phyloP scores from a whole-genome alignment of 805 yeast species.

The Tanozyma kutaoensis region DNA sequence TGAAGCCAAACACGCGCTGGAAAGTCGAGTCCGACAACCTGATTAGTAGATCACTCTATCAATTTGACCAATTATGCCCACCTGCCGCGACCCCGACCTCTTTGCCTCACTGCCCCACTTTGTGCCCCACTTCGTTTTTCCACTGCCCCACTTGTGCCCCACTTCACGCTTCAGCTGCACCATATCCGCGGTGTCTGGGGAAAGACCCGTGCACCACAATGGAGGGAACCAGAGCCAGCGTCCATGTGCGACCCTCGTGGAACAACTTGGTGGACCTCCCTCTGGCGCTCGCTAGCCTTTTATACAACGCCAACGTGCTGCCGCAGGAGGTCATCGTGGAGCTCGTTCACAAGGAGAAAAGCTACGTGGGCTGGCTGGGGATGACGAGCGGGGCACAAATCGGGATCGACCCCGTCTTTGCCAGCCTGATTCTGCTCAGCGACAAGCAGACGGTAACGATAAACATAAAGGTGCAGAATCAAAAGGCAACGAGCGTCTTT shows the following conservation, averaged over 20 bases:
- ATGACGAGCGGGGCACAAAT: slow-evolving; percentile 25
- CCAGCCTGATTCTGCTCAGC: slow-evolving; percentile 31
- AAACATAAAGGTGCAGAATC: slow-evolving; percentile 32
- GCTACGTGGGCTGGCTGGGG: slow-evolving; percentile 60
- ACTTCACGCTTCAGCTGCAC: background rate
- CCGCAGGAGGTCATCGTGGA: slow-evolving; percentile 49
- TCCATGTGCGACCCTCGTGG: slow-evolving; percentile 19
- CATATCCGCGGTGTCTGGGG: background rate
- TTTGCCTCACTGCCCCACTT: background rate
- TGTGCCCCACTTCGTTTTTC: background rate
- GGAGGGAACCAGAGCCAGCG: slow-evolving; percentile 21
- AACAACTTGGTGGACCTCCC: slow-evolving; percentile 47
- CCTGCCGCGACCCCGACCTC: background rate
- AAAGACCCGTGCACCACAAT: slow-evolving; percentile 5
- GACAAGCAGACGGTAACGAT: slow-evolving; percentile 28
- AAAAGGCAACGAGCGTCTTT: slow-evolving; percentile 47
- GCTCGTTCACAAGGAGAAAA: slow-evolving; percentile 17
- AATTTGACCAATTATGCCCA: background rate
- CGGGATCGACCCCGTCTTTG: slow-evolving; percentile 61
- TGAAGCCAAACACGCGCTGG: slow-evolving; percentile 1
- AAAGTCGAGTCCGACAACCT: background rate
- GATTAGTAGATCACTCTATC: slow-evolving; percentile 1
- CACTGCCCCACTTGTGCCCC: background rate
- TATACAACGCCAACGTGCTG: slow-evolving; percentile 38
- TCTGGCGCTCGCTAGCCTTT: slow-evolving; percentile 25